A percentile compares a stretch with the other conserved stretches of the same genome.
Conservation (phyloP, 2,329 filamentous ascomycete species). For the Aquanectria penicillioides region DNA sequence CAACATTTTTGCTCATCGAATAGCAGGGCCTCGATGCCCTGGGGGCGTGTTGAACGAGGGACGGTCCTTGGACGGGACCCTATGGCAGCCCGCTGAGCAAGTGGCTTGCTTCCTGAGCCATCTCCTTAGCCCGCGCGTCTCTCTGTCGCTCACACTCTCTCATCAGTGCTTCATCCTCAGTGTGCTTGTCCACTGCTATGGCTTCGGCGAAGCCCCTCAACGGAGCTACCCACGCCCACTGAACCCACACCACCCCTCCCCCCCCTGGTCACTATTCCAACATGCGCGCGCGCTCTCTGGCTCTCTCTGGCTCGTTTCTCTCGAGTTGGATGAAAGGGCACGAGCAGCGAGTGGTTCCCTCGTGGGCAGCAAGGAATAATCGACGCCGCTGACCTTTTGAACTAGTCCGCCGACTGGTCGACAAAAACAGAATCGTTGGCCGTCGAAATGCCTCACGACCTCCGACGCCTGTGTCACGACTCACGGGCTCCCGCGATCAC, state of each 20-base stretch:
- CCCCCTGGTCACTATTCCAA: constrained; percentile 9
- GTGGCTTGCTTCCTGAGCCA: constrained; percentile 33
- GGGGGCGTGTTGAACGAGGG: constrained; percentile 23
- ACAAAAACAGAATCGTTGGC: constrained; percentile 26
- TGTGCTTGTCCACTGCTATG: constrained; percentile 24
- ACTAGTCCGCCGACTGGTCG: constrained; percentile 17
- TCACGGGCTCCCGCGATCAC: constrained; percentile 20
- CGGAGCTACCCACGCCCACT: constrained; percentile 6
- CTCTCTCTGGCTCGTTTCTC: background rate
- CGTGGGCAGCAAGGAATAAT: constrained; percentile 13
- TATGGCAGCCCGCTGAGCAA: constrained; percentile 37
- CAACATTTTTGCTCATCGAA: constrained; percentile 34
- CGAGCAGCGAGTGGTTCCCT: constrained; percentile 15
- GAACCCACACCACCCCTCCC: constrained; percentile 3
- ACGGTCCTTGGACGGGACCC: constrained; percentile 28
- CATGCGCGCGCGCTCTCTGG: constrained; percentile 3
- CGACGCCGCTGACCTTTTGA: constrained; percentile 3
- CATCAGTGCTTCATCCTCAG: background rate
- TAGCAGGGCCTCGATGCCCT: constrained; percentile 35
- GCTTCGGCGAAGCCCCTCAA: constrained; percentile 17
- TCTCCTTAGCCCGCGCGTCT: constrained; percentile 34
- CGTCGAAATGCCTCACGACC: constrained; percentile 31
- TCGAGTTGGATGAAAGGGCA: constrained; percentile 3
- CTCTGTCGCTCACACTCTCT: constrained; percentile 15
- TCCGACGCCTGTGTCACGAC: no score